Evolutionary conservation across 2,329 filamentous ascomycete genomes (phyloP).

Genomic region (Aspergillus spinulosporus): DNA sequence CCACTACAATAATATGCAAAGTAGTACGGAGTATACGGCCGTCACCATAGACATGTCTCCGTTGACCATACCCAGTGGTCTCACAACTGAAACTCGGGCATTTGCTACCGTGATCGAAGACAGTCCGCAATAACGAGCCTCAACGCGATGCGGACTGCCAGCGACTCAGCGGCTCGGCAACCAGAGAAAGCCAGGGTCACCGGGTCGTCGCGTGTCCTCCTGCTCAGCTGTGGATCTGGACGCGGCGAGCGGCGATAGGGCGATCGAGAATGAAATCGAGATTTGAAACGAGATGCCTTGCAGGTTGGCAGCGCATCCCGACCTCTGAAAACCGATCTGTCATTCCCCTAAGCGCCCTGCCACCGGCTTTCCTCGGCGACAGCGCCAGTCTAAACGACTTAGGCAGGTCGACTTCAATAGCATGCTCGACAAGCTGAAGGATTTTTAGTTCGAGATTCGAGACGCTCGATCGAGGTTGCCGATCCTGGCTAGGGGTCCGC

Average conservation of each 20-base stretch:
- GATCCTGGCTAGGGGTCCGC: background rate
- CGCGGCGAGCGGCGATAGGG: conserved; percentile 12
- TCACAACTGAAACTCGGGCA: no score
- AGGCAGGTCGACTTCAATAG: background rate
- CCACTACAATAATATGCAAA: no score
- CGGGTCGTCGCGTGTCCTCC: conserved; percentile 23
- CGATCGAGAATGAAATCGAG: background rate
- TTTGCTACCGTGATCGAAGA: no score
- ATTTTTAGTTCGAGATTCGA: background rate
- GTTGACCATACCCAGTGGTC: background rate
- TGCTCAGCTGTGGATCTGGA: conserved; percentile 21
- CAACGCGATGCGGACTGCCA: conserved; percentile 3
- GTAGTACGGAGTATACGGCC: background rate
- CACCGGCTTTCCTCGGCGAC: background rate
- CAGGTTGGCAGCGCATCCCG: background rate
- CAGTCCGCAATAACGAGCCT: background rate
- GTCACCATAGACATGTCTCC: background rate
- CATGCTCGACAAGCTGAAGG: background rate
- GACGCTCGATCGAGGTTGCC: background rate
- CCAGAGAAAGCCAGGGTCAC: conserved; percentile 5
- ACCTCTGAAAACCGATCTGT: background rate
- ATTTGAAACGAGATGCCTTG: background rate
- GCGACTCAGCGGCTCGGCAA: conserved; percentile 10
- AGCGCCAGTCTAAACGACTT: background rate
- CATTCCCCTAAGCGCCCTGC: conserved; percentile 1